Conservation (phyloP, 116 monocot species). For the Cymodocea nodosa region DNA sequence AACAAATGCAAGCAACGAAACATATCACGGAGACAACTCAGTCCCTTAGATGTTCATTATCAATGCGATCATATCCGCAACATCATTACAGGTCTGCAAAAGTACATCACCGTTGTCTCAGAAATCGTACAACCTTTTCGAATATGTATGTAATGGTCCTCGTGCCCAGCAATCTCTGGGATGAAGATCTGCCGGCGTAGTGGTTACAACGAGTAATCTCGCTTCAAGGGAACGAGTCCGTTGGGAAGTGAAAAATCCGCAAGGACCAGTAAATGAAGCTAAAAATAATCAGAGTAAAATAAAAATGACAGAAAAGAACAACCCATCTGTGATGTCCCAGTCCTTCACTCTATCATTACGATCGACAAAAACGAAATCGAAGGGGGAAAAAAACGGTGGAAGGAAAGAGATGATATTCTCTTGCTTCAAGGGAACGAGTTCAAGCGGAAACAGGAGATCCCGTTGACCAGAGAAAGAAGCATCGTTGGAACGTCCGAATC, state of each 20-base stretch:
- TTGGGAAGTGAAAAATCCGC: slow-evolving; percentile 29
- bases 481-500: not conserved
- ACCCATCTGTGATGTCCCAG: not conserved
- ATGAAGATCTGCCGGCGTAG: not conserved
- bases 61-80: slow-evolving; percentile 45
- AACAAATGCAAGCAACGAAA: not conserved
- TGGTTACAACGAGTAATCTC: slow-evolving; percentile 38
- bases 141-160: slow-evolving; percentile 8
- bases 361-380: not conserved
- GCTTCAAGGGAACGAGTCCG: slow-evolving; percentile 90
- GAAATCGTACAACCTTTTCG: not conserved
- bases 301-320: not conserved
- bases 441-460: slow-evolving; percentile 16
- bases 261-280: slow-evolving; percentile 70
- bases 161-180: not conserved
- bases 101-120: slow-evolving; percentile 28
- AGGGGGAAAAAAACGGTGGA: not conserved
- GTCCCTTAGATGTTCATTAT: slow-evolving; percentile 61
- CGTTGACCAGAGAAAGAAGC: slow-evolving; percentile 52
- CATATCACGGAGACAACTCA: slow-evolving; percentile 12
- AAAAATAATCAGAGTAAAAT: not conserved
- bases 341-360: not conserved
- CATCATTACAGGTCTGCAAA: slow-evolving; percentile 66
- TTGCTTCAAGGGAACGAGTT: slow-evolving; percentile 61
- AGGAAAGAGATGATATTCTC: not conserved